These are phyloP conservation scores for Pyrenophora seminiperda DNA, from an alignment of 2,329 filamentous ascomycete species.

Conservation along the genomic window DNA sequence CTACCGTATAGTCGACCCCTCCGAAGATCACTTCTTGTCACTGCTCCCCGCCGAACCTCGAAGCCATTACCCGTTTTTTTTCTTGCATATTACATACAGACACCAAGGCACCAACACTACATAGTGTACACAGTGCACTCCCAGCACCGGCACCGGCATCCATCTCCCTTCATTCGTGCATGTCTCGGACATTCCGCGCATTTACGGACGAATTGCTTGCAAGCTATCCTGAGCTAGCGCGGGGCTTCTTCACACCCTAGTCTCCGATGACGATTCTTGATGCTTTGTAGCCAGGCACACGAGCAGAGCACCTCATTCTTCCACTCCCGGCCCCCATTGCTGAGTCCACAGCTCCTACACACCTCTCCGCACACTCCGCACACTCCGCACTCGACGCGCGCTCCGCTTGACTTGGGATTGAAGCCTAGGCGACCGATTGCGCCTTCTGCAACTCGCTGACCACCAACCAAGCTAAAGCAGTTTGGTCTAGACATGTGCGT, in stretches of 20 bases:
- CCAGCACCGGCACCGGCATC: not conserved
- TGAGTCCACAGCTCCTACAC: not conserved
- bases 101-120: not conserved
- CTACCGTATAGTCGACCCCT: slow-evolving; percentile 15
- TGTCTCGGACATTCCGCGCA: slow-evolving; percentile 15
- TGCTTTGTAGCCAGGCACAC: slow-evolving; percentile 18
- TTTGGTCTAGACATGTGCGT: slow-evolving; percentile 21
- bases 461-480: slow-evolving; percentile 27
- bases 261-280: slow-evolving; percentile 27
- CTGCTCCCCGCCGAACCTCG: slow-evolving; percentile 7
- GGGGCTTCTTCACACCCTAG: slow-evolving; percentile 16
- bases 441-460: slow-evolving; percentile 18
- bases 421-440: slow-evolving; percentile 12
- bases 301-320: slow-evolving; percentile 5
- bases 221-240: slow-evolving; percentile 12
- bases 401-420: slow-evolving; percentile 9
- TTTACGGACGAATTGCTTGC: slow-evolving; percentile 10
- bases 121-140: too few relatives aligned
- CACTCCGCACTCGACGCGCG: slow-evolving; percentile 13
- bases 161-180: not conserved
- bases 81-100: slow-evolving; percentile 2
- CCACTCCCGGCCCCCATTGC: slow-evolving; percentile 8
- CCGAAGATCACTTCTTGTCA: slow-evolving; percentile 14
- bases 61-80: not conserved
- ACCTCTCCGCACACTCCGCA: slow-evolving; percentile 15